Conservation (phyloP, 139 green algal species). For the Raphidocelis subcapitata region DNA sequence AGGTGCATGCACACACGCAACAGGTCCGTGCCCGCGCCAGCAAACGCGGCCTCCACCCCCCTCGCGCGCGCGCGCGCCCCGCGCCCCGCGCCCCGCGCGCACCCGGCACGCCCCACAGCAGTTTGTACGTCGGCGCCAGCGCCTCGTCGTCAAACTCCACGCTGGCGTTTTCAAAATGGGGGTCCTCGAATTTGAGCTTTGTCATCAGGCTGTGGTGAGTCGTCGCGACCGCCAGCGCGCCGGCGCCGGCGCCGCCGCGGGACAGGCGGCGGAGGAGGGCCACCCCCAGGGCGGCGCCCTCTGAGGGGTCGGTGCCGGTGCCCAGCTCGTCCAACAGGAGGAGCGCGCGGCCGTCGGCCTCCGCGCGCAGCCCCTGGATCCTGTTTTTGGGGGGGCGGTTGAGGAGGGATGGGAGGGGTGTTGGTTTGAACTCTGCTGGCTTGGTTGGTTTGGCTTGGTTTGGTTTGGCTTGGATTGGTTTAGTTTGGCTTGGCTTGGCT, state of each 20-base stretch:
- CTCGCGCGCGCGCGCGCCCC: too few relatives aligned
- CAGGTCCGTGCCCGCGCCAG: too few relatives aligned
- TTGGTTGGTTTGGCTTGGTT: too few relatives aligned
- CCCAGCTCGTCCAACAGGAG: conserved; percentile 97
- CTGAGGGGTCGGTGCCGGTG: conserved; percentile 90
- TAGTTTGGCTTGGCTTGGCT: too few relatives aligned
- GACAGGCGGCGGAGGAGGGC: conserved; percentile 69
- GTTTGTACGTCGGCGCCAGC: conserved; percentile 80
- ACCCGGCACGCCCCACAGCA: conserved; percentile 87
- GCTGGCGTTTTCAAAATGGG: conserved; percentile 81
- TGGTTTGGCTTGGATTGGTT: too few relatives aligned
- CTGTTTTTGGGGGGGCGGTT: neutral
- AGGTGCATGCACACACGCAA: too few relatives aligned
- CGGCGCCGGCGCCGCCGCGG: conserved; percentile 36
- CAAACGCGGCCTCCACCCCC: too few relatives aligned
- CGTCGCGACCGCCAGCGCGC: conserved; percentile 76
- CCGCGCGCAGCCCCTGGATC: conserved; percentile 59
- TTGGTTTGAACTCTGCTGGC: neutral
- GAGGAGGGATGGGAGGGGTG: neutral
- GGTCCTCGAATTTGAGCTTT: conserved; percentile 79
- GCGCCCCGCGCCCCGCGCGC: too few relatives aligned
- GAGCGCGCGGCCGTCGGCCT: conserved; percentile 70
- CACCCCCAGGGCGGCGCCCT: conserved; percentile 89
- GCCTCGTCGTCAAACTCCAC: conserved; percentile 86
- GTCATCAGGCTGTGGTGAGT: conserved; percentile 81